Base-by-base conservation (phyloP, 1,284 basidiomycete genomes). In the Porodaedalea pini region DNA sequence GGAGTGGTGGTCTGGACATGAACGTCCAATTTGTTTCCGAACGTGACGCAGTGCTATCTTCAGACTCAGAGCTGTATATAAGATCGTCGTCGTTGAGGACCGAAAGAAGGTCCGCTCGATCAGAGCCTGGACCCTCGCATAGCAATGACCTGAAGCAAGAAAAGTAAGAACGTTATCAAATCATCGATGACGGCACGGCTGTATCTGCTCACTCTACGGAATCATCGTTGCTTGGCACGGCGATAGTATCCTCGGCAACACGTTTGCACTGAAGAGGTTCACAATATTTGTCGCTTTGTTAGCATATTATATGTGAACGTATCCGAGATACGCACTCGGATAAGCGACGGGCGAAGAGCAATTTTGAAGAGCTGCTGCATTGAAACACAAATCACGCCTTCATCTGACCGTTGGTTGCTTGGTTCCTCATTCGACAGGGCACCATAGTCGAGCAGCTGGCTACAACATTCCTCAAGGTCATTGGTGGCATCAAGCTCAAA, bases 281-380 rank as follows among this genome's bases (percentile, higher is more conserved):
- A 41, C 21, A 59, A 25, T 34, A 34, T 34, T 34, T 13, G 32
- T 34, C 32, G n/a, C n/a, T n/a, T n/a, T n/a, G n/a, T n/a, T n/a
- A n/a, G n/a, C n/a, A n/a, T n/a, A n/a, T n/a, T n/a, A n/a, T n/a
- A n/a, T n/a, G n/a, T n/a, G n/a, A n/a, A n/a, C n/a, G n/a, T n/a
- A n/a, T n/a, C n/a, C n/a, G n/a, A n/a, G 51, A 65, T 54, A 67
- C 66, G 57, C 60, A 82, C 85, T 76, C 81, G 83, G 68, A 83
- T 82, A 37, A 68, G 74, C 5, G 71, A 70, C 4, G 73, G 74
- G 43, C 72, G 75, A 59, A 79, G 66, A 2, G 74, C 71, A 37
- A 63, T 59, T 57, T 75, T 75, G 63, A 79, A 81, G 10, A 83
- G 64, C 40, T 67, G 68, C 60, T 81, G 78, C 71, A 86, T 70